Evolutionary conservation across 225 moss, liverwort and hornwort species (phyloP).

Genomic region (Lunularia cruciata): DNA sequence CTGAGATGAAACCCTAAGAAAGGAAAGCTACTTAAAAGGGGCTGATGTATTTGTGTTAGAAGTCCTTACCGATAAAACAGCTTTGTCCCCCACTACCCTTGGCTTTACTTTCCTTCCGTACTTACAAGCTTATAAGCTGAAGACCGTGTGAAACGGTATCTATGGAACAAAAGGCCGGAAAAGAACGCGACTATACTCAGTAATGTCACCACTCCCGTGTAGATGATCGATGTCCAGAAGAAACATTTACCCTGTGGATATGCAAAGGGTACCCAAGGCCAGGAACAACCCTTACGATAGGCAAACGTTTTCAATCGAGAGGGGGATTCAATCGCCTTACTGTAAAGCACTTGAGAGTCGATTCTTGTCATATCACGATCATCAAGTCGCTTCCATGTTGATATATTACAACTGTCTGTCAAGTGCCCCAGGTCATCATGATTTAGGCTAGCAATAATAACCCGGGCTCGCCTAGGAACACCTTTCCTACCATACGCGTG

Average conservation of each 20-base stretch:
- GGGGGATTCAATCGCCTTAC: conserved; percentile 14
- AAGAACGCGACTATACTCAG: conserved; percentile 26
- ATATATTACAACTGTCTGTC: conserved; percentile 55
- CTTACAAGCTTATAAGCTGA: conserved; percentile 1
- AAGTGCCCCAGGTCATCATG: conserved; percentile 41
- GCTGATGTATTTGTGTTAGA: no score
- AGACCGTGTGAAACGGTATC: conserved; percentile 1
- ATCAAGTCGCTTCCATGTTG: conserved; percentile 87
- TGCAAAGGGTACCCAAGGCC: conserved; percentile 60
- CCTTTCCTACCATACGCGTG: conserved; percentile 92
- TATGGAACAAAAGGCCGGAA: conserved; percentile 13
- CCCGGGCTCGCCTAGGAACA: conserved; percentile 80
- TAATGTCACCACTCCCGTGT: conserved; percentile 19
- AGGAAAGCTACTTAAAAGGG: no score
- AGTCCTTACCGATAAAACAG: no score
- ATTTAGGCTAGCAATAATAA: conserved; percentile 68
- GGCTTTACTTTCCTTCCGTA: no score
- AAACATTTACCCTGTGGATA: conserved; percentile 46
- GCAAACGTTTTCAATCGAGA: conserved; percentile 31
- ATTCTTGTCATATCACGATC: conserved; percentile 49
- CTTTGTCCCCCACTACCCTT: no score
- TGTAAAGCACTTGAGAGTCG: conserved; percentile 71
- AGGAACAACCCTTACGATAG: conserved; percentile 64
- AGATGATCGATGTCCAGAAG: conserved; percentile 41
- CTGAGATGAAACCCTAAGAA: no score